Base-by-base conservation (phyloP, 2,329 filamentous ascomycete species). In the Paecilomyces formosus region DNA sequence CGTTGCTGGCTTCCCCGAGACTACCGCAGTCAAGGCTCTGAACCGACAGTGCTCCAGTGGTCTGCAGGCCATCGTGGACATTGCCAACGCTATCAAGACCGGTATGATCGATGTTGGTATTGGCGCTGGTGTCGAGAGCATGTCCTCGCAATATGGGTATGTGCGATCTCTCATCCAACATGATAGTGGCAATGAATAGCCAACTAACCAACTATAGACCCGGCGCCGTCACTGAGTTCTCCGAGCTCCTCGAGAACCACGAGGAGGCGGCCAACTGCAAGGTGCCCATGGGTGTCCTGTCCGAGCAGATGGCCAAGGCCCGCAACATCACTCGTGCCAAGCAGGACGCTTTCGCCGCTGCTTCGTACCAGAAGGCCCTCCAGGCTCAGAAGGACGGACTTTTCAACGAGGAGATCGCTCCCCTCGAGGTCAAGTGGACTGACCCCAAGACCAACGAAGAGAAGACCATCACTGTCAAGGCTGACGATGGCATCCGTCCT, bases 51-150 rank as follows among this genome's bases (percentile, higher is more conserved):
- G 94, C 81, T 95, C 90, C 13, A 92, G 88, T 45, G 93, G 94
- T 57, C 84, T 97, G 30, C 92, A 97, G 77, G 93, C 94, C 24
- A 91, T 90, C 70, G 88, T 94, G 60, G 93, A 97, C 74, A 88
- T 97, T 70, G 93, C 93, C 65, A 96, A 97, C 80, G 90, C 90
- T 66, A 95, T 99, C 78, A 85, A 85, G 70, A 74, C 85, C 4
- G 94, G 92, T 68, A 96, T 96, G 89, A 97, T 97, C 70, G 93
- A 97, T 65, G 78, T 97, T 62, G 94, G 94, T 67, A 86, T 97
- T 66, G 94, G 93, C 65, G 92, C 92, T 21, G 94, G 94, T 70
- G 92, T 96, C 24, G 94, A 99, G 85, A 94, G 89, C 81, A 99
- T 99, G 94, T 90, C 85, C 70, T 82, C 82, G 59, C 89, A 97